Conservation (phyloP, 2,329 filamentous ascomycete genomes). For the Penicillium sclerotiorum region DNA sequence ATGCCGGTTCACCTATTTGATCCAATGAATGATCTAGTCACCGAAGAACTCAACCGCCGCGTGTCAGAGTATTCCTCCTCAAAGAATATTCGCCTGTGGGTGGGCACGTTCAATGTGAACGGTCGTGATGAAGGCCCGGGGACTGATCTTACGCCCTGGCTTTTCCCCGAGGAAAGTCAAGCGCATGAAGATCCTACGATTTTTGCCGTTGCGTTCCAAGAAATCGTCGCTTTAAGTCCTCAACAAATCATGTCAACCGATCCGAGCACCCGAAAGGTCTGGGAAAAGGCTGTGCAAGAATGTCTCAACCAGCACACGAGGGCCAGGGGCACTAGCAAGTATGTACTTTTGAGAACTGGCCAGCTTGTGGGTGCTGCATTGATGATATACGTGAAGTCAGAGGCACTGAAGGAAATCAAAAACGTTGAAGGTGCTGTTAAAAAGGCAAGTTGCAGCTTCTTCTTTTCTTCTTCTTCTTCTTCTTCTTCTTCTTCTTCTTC, state of each 20-base stretch:
- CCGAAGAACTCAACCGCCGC: slow-evolving; percentile 69
- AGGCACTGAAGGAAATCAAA: slow-evolving; percentile 78
- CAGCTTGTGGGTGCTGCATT: slow-evolving; percentile 93
- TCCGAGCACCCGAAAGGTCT: slow-evolving; percentile 77
- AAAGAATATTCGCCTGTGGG: slow-evolving; percentile 75
- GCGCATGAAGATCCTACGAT: slow-evolving; percentile 74
- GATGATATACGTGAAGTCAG: slow-evolving; percentile 84
- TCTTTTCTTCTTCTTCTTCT: background rate
- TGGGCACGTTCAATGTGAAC: slow-evolving; percentile 94
- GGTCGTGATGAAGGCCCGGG: slow-evolving; percentile 77
- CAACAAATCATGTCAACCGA: slow-evolving; percentile 99
- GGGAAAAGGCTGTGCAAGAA: slow-evolving; percentile 79
- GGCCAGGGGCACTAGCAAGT: slow-evolving; percentile 69
- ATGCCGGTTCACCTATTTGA: slow-evolving; percentile 83
- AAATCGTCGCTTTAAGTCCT: slow-evolving; percentile 96
- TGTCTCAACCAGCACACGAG: slow-evolving; percentile 75
- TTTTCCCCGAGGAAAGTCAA: slow-evolving; percentile 64
- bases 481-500: background rate
- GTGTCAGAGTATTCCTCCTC: slow-evolving; percentile 72
- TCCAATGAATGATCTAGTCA: slow-evolving; percentile 90
- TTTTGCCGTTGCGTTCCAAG: slow-evolving; percentile 89
- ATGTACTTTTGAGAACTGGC: slow-evolving; percentile 86
- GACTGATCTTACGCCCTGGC: slow-evolving; percentile 81
- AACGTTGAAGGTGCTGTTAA: slow-evolving; percentile 96
- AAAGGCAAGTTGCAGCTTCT: slow-evolving; percentile 70